These are phyloP conservation scores for Citropsis articulata DNA, from an alignment of 345 rosid genomes.

Conservation along the genomic window DNA sequence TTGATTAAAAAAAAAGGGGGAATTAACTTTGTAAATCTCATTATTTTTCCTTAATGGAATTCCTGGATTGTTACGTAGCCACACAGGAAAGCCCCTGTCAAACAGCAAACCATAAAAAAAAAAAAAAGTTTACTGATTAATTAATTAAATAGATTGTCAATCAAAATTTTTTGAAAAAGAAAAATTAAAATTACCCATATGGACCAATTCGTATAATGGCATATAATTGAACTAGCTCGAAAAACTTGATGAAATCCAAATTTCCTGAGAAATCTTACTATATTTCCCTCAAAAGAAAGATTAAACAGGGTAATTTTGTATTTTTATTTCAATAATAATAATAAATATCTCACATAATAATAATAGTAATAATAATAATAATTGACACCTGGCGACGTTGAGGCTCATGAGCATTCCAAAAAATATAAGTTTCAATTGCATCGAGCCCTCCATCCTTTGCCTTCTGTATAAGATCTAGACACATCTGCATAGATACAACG, in stretches of 20 bases:
- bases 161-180: background rate
- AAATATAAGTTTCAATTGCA: no score
- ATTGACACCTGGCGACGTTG: no score
- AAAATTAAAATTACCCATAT: conserved; percentile 29
- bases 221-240: conserved; percentile 30
- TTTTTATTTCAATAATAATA: no score
- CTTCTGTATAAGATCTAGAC: no score
- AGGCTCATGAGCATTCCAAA: no score
- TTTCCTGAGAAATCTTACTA: conserved; percentile 40
- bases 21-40: conserved; percentile 39
- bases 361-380: no score
- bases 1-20: no score
- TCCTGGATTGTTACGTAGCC: conserved; percentile 55
- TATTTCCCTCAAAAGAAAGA: background rate
- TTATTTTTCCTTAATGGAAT: conserved; percentile 52
- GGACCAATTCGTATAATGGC: conserved; percentile 53
- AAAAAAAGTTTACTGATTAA: background rate
- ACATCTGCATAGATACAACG: no score
- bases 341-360: no score
- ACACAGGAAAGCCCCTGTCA: conserved; percentile 57
- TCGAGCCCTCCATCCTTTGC: no score
- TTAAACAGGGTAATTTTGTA: no score
- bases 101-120: background rate
- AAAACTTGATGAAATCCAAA: no score
- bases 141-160: background rate